Base-by-base conservation (phyloP, 2,329 filamentous ascomycete genomes). In the Fonsecaea monophora region DNA sequence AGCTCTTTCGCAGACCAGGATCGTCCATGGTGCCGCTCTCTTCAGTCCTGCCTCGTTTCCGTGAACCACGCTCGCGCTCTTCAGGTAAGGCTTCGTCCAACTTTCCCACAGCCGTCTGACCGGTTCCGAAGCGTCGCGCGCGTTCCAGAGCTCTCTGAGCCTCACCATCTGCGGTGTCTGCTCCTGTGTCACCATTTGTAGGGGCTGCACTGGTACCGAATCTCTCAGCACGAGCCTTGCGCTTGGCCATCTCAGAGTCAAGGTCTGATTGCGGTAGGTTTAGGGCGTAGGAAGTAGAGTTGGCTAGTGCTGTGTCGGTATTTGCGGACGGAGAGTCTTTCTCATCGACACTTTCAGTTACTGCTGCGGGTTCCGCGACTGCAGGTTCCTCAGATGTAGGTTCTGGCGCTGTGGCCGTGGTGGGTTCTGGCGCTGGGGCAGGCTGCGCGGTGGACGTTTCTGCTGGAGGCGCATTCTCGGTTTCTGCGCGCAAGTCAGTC, bases 201-300 rank as follows among this genome's bases (percentile, higher is more conserved):
- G 55, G 48, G 60, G 79, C 78, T 18, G 77, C 76, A 30, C 48
- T 53, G 25, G 62, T 62, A 18, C 81, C 81, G 69, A 84, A 84
- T 65, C 82, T 81, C 68, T 80, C 81, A 12, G 82, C 82, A 60
- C 82, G 81, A 42, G 79, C 78, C 73, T 82, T 82, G 67, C 82
- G 81, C 75, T 82, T 83, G 64, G 75, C 78, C 70, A 83, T 67
- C 64, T 84, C 82, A 48, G 77, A 77, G 68, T 83, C 81, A 30
- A 82, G 61, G 62, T 81, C 78, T 6, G 81, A 80, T 15, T 77
- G 72, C 9, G 81, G 77, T 18, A 83, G 77, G 30, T 80, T 78
- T 25, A 78, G 76, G 8, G 77, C 77, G 71, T 78, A 83, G 64
- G 79, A 63, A 25, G 61, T 63, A 0, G 70, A 63, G 35, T 66